Evolutionary conservation across 208 protist species (phyloP), one percentile per base, ranked within the genome.

Genomic region (Blastocrithidia nonstop): DNA sequence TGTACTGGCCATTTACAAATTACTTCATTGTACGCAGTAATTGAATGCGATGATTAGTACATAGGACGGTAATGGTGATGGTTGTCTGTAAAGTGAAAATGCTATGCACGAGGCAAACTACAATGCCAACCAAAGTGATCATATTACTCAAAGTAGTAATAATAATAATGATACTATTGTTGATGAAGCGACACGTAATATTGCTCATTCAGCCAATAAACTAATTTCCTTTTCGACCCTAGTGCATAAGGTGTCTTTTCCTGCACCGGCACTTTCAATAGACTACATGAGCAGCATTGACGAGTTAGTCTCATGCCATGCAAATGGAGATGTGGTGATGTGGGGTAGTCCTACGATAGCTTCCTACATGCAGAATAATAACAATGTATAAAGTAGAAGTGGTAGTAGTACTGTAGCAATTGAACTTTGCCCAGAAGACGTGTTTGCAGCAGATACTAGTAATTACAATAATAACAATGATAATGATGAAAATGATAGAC

Each of bases 311-410:
- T 66, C 69, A 0, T 71, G 58, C 1, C 61, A 75, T 39, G 72
- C 58, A 42, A 78, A 85, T 32, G 75, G 83, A 17, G 55, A 64
- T 2, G 55, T 88, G 16, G 50, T 60, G 9, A 48, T 81, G 9
- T 92, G 78, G 78, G 83, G 82, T 2, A 43, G 50, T 21, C 72
- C 66, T 15, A 45, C n/a, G n/a, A n/a, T n/a, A n/a, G n/a, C n/a
- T n/a, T n/a, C n/a, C n/a, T n/a, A n/a, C n/a, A n/a, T n/a, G n/a
- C n/a, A 61, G 54, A 23, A 16, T 20, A 20, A 33, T 20, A n/a
- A 47, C 22, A 17, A n/a, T 31, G 8, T 41, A 35, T 17, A 46
- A 24, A 28, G 15, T 40, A 54, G 28, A 17, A 42, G 35, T 36
- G 24, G 15, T 49, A 24, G 48, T 17, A 29, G 16, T 26, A 17